Evolutionary conservation across 768 basidiomycete genomes (phyloP), one percentile per base, ranked within the genome.

Genomic region (Termitomyces sp.): DNA sequence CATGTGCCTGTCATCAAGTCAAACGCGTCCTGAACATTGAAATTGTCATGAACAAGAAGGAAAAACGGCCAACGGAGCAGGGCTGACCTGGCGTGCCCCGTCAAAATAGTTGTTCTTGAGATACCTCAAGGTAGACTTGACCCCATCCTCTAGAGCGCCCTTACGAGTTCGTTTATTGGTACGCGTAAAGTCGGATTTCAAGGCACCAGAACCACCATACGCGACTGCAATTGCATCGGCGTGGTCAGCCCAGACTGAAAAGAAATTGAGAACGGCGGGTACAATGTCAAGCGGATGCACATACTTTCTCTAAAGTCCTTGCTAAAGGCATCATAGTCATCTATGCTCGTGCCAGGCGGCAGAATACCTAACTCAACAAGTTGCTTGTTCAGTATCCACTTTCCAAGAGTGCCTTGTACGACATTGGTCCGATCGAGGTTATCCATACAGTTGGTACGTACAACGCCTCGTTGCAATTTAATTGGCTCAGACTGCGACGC

Each of bases 381-480:
- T 65, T 98, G 96, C 49, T 77, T 73, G 57, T 84, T 87, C 44
- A 98, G 75, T 1, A 81, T 86, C 82, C 86, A 90, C 68, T 90
- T 93, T 15, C 90, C 97, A 47, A 98, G 70, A 12, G 95, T 82
- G 17, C 91, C 88, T 68, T 99, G 97, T 5, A 93, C 89, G 42
- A 99, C 96, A 68, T 98, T 98, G 45, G 97, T 99, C 48, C 97
- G 83, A 66, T 99, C 97, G 56, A 98, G 75, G 64, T 87, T 89
- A 68, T 98, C 96, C 97, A 97, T 97, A 71, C 97, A 98, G 68
- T 98, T 99, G 8, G 94, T 95, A 44, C 97, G 82, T 42, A 97
- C 83, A 45, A 83, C 78, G 19, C 94, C 94, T 21, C 66, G 75
- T 65, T 99, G 97, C 35, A 78, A 70, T 55, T 73, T 76, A 22